phyloP scores from a whole-genome alignment of 2,329 filamentous ascomycete genomes.

The Colletotrichum simmondsii region DNA sequence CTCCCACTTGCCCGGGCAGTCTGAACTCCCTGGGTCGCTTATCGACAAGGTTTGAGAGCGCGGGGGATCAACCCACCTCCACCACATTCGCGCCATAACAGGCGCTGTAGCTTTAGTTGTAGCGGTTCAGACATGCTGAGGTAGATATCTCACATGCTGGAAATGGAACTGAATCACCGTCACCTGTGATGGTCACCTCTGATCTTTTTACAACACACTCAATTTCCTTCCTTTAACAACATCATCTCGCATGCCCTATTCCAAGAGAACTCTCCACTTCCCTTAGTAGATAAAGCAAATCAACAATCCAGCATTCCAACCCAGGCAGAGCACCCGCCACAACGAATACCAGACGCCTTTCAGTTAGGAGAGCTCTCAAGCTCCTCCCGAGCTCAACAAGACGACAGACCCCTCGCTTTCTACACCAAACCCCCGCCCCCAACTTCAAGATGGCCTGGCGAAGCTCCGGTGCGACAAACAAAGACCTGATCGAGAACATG shows the following conservation, averaged over 20 bases:
- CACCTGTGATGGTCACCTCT: neutral
- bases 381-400: conserved; percentile 8
- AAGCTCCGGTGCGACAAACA: conserved; percentile 80
- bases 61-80: neutral
- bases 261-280: neutral
- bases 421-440: neutral
- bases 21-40: neutral
- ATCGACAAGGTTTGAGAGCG: conserved; percentile 9
- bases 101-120: neutral
- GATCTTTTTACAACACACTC: neutral
- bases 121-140: neutral
- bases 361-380: conserved; percentile 16
- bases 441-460: conserved; percentile 84
- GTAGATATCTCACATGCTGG: neutral
- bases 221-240: neutral
- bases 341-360: conserved; percentile 17
- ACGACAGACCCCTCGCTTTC: neutral
- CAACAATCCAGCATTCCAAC: neutral
- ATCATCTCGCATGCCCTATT: neutral
- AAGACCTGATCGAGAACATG: conserved; percentile 82
- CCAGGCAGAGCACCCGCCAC: neutral
- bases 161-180: neutral
- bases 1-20: neutral
- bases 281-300: neutral
- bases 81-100: neutral